Evolutionary conservation across 2,329 filamentous ascomycete species (phyloP), one percentile per base, ranked within the genome.

Genomic region (Myriangium duriaei): DNA sequence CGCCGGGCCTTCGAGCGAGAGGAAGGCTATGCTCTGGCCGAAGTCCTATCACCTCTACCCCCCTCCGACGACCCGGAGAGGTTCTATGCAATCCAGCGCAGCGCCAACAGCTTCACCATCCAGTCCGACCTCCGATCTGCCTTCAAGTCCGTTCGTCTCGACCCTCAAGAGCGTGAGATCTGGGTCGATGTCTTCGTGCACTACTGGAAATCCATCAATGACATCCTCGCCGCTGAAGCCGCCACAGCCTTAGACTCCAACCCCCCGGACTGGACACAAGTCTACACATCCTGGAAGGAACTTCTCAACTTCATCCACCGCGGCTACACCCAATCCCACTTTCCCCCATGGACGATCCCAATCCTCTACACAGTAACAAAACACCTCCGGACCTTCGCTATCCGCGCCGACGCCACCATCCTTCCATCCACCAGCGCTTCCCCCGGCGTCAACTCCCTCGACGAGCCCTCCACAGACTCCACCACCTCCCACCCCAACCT

Each of bases 311-410:
- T 69, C 33, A 66, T 96, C 28, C 78, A 87, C 41, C 75, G 85
- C 47, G 86, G 85, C 19, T 95, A 95, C 56, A 79, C 77, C 24
- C 79, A 72, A 47, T 67, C 70, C 39, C 71, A 74, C 2, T 84
- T 96, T 50, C 78, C 84, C 47, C 79, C 85, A 19, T 98, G 91
- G 88, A 91, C 86, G 0, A 76, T 98, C 36, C 87, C 91, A 3
- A 87, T 83, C 53, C 68, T 98, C 28, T 96, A 96, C 54, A 72
- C 81, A 37, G 78, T 80, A 15, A 87, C 86, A 39, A 93, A 85
- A 60, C 86, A 92, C 55, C 61, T 98, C 42, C 72, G 91, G 42
- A 65, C 81, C 30, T 92, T 94, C 60, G 91, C 91, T 33, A 91
- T 95, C 57, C 84, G 80, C 53, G 87, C 91, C 40, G 91, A 98